Conservation (phyloP, 805 yeast genomes). For the Huiozyma naganishii region DNA sequence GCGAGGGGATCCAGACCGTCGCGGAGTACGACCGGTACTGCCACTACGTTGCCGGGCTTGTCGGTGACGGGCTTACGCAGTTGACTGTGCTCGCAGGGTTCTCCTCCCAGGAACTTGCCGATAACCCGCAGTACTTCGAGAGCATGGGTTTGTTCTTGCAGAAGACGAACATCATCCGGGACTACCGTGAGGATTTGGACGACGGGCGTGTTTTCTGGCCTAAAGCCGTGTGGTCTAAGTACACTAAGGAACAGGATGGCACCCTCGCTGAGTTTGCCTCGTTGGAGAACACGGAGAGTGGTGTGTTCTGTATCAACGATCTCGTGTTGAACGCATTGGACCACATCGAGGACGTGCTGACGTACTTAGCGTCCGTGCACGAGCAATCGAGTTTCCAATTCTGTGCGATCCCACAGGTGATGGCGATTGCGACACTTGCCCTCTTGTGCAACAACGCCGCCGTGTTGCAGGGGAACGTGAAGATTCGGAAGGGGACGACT, state of each 20-base stretch:
- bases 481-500: slow-evolving; percentile 85
- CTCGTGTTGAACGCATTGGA: slow-evolving; percentile 67
- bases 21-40: slow-evolving; percentile 86
- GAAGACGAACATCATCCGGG: slow-evolving; percentile 92
- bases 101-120: slow-evolving; percentile 40
- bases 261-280: slow-evolving; percentile 45
- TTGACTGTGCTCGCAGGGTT: slow-evolving; percentile 68
- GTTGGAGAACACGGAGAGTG: slow-evolving; percentile 39
- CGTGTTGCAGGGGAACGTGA: slow-evolving; percentile 62
- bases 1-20: slow-evolving; percentile 66
- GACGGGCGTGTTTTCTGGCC: slow-evolving; percentile 98
- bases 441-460: slow-evolving; percentile 70
- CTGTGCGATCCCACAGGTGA: slow-evolving; percentile 97
- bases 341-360: slow-evolving; percentile 68
- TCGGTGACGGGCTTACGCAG: slow-evolving; percentile 89
- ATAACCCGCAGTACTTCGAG: slow-evolving; percentile 49
- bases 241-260: slow-evolving; percentile 36
- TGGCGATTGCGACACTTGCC: slow-evolving; percentile 94
- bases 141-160: slow-evolving; percentile 94
- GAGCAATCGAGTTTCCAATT: slow-evolving; percentile 82
- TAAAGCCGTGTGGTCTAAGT: slow-evolving; percentile 79
- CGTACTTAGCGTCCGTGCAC: slow-evolving; percentile 60
- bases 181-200: slow-evolving; percentile 79
- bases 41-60: slow-evolving; percentile 94
- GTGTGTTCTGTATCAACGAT: slow-evolving; percentile 69